Base-by-base conservation (phyloP, 2,329 filamentous ascomycete genomes). In the Huntiella moniliformis region DNA sequence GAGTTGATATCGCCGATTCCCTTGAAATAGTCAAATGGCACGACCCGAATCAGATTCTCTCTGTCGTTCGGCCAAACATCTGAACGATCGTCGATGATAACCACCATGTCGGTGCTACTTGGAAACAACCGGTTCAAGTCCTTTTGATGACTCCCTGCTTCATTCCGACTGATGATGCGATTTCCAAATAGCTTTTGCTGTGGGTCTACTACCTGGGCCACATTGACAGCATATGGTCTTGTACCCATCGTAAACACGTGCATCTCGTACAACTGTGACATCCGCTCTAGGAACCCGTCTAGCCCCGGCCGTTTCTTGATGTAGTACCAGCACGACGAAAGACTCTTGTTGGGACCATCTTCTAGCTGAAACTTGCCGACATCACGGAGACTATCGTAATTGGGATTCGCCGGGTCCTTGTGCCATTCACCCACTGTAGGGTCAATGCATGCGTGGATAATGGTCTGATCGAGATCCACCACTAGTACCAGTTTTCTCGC, bases 221-320 rank as follows among this genome's bases (percentile, higher is more conserved):
- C 92, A 51, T 84, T 81, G 54, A 87, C 71, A 7, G 91, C 91
- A 58, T 98, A 98, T n/a, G 88, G 84, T 52, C 91, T 76, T 16
- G 91, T 98, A 47, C 88, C 91, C 91, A 98, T 98, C 38, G 91
- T 98, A 66, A 98, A 98, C 52, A 98, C 88, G 60, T 98, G 91
- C 56, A 96, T 68, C 64, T 98, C 91, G 63, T 91, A 98, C 55
- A 91, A 67, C 56, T 78, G 71, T 1, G 85, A 75, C 41, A 95
- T 71, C 44, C 75, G 73, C 49, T 82, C 68, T 42, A 98, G 68
- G 57, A 98, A 98, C 37, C 80, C 73, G 51, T 76, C 68, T 43
- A 96, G 65, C 2, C 87, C 86, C 0, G 91, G 91, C 33, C 91
- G 83, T 64, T 94, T 77, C 66, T 98, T 98, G 67, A 98, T 93